Conservation (phyloP, 305 asterid genomes). For the Fraxinus greggii region DNA sequence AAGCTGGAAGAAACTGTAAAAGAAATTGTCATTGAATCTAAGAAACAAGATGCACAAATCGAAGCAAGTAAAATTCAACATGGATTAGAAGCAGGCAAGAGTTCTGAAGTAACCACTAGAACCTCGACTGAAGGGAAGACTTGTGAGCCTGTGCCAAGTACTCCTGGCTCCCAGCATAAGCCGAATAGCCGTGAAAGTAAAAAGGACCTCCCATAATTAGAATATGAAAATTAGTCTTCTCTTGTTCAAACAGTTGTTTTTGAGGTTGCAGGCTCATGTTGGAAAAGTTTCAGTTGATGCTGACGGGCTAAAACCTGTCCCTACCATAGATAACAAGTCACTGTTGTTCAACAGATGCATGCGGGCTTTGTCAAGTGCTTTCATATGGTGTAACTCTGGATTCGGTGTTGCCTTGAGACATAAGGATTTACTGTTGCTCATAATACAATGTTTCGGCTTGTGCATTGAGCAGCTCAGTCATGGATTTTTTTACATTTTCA, state of each 20-base stretch:
- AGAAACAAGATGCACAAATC: slow-evolving; percentile 33
- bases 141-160: slow-evolving; percentile 20
- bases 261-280: slow-evolving; percentile 3
- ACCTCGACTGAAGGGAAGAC: slow-evolving; percentile 23
- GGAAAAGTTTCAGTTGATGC: not conserved
- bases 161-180: slow-evolving; percentile 16
- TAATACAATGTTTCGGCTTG: not conserved
- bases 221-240: slow-evolving; percentile 5
- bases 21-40: slow-evolving; percentile 57
- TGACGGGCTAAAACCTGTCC: not conserved
- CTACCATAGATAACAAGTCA: not conserved
- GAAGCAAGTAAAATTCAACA: slow-evolving; percentile 18
- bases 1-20: slow-evolving; percentile 66
- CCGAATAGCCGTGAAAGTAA: slow-evolving; percentile 16
- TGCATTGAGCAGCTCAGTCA: not conserved
- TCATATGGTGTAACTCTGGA: not conserved
- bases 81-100: slow-evolving; percentile 23
- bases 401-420: not conserved
- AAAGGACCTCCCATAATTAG: slow-evolving; percentile 17
- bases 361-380: not conserved
- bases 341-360: slow-evolving; percentile 6
- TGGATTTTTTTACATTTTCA: not conserved
- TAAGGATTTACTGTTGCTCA: not conserved
- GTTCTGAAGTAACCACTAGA: slow-evolving; percentile 14
- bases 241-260: not conserved